A percentile compares a stretch with the other conserved stretches of the same genome.
Evolutionary conservation across 2,329 filamentous ascomycete genomes (phyloP).

Genomic region (Davidsoniella neocaledoniae): DNA sequence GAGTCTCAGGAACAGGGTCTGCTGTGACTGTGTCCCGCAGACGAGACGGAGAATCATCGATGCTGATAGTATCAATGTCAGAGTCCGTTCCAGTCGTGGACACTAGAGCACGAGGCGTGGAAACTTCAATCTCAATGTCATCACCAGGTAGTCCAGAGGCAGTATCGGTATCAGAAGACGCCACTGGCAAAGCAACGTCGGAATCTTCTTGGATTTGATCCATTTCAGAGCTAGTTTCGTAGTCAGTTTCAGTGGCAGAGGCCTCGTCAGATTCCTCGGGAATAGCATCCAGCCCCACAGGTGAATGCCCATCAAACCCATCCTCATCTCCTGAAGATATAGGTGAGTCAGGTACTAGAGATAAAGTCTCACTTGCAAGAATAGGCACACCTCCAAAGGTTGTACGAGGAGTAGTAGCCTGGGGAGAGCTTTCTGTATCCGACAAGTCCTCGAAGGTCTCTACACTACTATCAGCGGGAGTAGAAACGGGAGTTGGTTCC

Average conservation of each 20-base stretch:
- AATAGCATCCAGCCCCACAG: not conserved
- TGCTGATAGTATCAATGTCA: slow-evolving; percentile 1
- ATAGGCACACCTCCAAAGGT: too few relatives aligned
- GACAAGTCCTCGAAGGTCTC: too few relatives aligned
- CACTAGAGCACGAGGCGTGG: slow-evolving; percentile 4
- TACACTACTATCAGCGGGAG: not conserved
- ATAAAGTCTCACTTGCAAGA: not conserved
- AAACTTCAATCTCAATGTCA: not conserved
- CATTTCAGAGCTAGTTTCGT: slow-evolving; percentile 6
- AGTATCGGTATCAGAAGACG: not conserved
- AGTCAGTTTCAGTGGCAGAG: not conserved
- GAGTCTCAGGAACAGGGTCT: not conserved
- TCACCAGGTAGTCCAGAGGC: not conserved
- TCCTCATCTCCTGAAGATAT: too few relatives aligned
- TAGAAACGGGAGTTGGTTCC: not conserved
- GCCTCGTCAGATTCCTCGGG: not conserved
- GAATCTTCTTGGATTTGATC: not conserved
- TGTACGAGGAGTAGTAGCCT: too few relatives aligned
- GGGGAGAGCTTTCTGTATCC: too few relatives aligned
- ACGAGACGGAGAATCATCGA: not conserved
- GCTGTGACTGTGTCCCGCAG: not conserved
- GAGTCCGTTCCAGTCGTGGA: slow-evolving; percentile 1
- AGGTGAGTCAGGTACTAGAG: not conserved
- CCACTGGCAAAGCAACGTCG: not conserved
- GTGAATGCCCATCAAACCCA: too few relatives aligned